Percentiles rank a stretch among this genome's conserved stretches.
phyloP scores from a whole-genome alignment of 225 moss, liverwort and hornwort species.

The Bryoerythrophyllum caledonicum region DNA sequence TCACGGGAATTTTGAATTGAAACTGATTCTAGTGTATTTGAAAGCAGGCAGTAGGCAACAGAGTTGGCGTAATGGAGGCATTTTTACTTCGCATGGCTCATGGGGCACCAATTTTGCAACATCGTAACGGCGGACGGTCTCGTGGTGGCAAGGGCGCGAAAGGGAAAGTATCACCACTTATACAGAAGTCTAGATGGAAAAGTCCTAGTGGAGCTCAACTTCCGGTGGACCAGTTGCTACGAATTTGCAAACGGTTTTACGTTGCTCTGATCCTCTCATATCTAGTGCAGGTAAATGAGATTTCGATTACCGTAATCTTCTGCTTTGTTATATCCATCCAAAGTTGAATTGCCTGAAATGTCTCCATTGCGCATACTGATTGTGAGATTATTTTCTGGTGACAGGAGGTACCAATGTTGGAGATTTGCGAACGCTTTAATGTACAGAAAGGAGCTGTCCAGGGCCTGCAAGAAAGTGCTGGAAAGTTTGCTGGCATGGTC shows the following conservation, averaged over 20 bases:
- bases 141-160: slow-evolving; percentile 60
- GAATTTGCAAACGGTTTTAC: slow-evolving; percentile 89
- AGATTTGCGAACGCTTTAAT: slow-evolving; percentile 82
- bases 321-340: slow-evolving; percentile 13
- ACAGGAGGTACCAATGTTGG: slow-evolving; percentile 91
- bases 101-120: slow-evolving; percentile 72
- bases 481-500: slow-evolving; percentile 97
- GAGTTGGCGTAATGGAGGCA: slow-evolving; percentile 70
- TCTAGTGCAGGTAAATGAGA: slow-evolving; percentile 74
- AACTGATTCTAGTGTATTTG: slow-evolving; percentile 18
- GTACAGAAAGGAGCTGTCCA: slow-evolving; percentile 92
- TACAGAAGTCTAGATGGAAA: slow-evolving; percentile 58
- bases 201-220: slow-evolving; percentile 60
- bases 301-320: background rate
- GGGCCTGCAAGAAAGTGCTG: slow-evolving; percentile 92
- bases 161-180: slow-evolving; percentile 51
- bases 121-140: slow-evolving; percentile 52
- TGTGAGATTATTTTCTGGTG: slow-evolving; percentile 20
- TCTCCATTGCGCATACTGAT: slow-evolving; percentile 22
- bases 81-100: slow-evolving; percentile 99
- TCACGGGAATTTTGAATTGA: background rate
- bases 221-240: slow-evolving; percentile 68
- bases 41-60: slow-evolving; percentile 75
- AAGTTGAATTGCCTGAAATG: slow-evolving; percentile 12
- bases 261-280: slow-evolving; percentile 94